Conservation (phyloP, 257 asterid species). For the Nicotiana tomentosiformis region DNA sequence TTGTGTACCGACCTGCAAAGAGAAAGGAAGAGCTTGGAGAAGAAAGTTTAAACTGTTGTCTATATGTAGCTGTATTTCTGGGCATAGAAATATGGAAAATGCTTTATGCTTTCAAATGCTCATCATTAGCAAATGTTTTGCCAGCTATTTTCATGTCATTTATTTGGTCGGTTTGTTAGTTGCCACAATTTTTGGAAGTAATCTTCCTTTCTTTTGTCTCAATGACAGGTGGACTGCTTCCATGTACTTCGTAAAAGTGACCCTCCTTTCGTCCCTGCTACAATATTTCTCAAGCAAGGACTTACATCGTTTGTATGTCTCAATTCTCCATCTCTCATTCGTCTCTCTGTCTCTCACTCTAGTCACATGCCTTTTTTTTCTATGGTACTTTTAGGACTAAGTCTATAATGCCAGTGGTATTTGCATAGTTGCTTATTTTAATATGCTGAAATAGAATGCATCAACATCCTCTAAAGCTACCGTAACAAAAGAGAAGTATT, state of each 20-base stretch:
- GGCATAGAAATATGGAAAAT: not conserved
- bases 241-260: conserved; percentile 94
- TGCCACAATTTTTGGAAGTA: not conserved
- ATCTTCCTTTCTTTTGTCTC: conserved; percentile 4
- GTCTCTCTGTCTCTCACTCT: not conserved
- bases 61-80: not conserved
- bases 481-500: not conserved
- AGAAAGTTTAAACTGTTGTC: not conserved
- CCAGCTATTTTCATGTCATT: not conserved
- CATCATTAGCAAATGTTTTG: not conserved
- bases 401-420: not conserved
- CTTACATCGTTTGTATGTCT: conserved; percentile 74
- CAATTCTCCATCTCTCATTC: not conserved
- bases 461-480: not conserved
- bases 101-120: not conserved
- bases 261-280: conserved; percentile 85
- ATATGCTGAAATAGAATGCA: not conserved
- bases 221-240: conserved; percentile 83
- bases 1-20: not conserved
- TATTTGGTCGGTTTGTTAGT: not conserved
- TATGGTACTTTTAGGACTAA: not conserved
- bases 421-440: not conserved
- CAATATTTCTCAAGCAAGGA: conserved; percentile 83
- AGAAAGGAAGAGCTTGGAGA: not conserved
- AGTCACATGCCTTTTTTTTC: not conserved